Evolutionary conservation across 129 eudicot genomes (phyloP).

Genomic region (Centrapalus pauciflorus): DNA sequence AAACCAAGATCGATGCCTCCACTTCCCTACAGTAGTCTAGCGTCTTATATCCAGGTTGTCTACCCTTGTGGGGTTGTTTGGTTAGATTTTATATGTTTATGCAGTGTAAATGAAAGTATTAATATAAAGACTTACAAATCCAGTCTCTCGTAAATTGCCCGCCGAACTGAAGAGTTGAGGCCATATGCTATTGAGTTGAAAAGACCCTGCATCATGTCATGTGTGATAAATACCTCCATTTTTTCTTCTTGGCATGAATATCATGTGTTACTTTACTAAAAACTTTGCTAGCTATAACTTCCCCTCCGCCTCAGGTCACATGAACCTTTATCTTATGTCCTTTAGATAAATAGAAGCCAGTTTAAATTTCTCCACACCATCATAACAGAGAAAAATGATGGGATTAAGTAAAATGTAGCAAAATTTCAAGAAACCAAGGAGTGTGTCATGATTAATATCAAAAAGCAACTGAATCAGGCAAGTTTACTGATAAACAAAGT

Average conservation of each 20-base stretch:
- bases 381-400: no score
- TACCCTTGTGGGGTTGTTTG: no score
- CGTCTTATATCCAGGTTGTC: no score
- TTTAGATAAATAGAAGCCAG: neutral
- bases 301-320: neutral
- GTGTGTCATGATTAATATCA: constrained; percentile 1
- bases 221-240: neutral
- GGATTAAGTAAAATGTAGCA: neutral
- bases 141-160: constrained; percentile 71
- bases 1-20: no score
- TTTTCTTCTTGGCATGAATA: neutral
- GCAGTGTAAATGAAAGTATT: neutral
- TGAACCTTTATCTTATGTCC: neutral
- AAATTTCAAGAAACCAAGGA: neutral
- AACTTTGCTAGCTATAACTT: neutral
- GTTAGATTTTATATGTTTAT: neutral
- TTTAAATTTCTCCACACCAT: no score
- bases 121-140: constrained; percentile 66
- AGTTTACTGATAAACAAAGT: neutral
- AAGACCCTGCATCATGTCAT: constrained; percentile 54
- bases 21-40: no score
- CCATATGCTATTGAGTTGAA: constrained; percentile 96
- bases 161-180: constrained; percentile 85
- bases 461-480: constrained; percentile 8
- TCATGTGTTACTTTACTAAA: neutral